These are phyloP conservation scores for Mesembryanthemum crystallinum DNA, from an alignment of 148 eudicot species.

Conservation along the genomic window DNA sequence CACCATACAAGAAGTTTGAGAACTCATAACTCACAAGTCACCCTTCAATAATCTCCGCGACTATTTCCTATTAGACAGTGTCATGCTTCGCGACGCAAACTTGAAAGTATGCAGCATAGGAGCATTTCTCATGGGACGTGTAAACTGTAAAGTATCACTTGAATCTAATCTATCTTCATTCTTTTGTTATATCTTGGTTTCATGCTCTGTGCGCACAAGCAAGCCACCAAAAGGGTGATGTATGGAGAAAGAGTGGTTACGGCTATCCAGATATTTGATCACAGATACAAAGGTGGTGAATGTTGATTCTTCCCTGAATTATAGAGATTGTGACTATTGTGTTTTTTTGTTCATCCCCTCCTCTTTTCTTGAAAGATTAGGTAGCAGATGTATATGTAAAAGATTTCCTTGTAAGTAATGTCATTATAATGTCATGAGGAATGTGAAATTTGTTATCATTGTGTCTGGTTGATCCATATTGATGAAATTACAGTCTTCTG, in stretches of 20 bases:
- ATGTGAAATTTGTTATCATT: too few species aligned
- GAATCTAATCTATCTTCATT: background rate
- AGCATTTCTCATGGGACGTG: background rate
- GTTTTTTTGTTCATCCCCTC: too few species aligned
- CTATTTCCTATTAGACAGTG: background rate
- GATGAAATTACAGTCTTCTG: too few species aligned
- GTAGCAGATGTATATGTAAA: background rate
- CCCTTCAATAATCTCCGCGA: background rate
- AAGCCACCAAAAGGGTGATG: background rate
- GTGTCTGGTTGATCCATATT: too few species aligned
- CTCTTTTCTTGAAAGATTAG: too few species aligned
- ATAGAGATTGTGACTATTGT: too few species aligned
- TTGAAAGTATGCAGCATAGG: background rate
- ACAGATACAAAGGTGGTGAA: background rate
- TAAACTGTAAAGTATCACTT: background rate
- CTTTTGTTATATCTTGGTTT: background rate
- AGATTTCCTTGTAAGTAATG: background rate
- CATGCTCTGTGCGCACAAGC: background rate
- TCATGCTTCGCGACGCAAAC: conserved; percentile 1
- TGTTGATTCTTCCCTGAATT: too few species aligned
- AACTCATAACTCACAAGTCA: background rate
- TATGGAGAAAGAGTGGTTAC: background rate
- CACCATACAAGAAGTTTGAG: background rate
- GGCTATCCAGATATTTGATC: background rate
- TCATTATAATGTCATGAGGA: background rate